Conservation (phyloP, 2,329 filamentous ascomycete species). For the Byssochlamys sp. region DNA sequence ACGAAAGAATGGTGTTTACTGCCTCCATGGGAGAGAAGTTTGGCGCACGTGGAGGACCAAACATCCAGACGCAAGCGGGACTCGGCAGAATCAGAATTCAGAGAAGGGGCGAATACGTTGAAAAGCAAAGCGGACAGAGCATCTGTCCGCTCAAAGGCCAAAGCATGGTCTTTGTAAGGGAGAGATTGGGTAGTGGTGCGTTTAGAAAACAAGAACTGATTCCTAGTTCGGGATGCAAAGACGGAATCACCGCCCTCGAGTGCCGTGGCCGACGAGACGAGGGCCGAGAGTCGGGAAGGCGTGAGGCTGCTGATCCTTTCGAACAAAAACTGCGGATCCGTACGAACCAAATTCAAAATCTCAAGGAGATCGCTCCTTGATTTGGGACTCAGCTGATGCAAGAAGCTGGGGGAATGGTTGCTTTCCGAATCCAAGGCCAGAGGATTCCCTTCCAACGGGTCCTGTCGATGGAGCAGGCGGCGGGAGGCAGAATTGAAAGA, state of each 20-base stretch:
- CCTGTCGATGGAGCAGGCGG: constrained; percentile 24
- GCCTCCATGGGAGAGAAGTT: constrained; percentile 67
- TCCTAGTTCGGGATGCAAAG: constrained; percentile 49
- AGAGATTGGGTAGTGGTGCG: constrained; percentile 40
- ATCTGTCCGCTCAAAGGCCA: constrained; percentile 83
- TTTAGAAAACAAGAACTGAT: constrained; percentile 39
- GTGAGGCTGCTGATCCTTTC: constrained; percentile 68
- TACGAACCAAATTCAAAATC: constrained; percentile 72
- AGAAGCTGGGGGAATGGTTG: constrained; percentile 28
- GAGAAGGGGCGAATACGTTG: constrained; percentile 79
- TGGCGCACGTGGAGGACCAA: constrained; percentile 81
- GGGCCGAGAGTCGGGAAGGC: constrained; percentile 62
- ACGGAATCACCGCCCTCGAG: constrained; percentile 77
- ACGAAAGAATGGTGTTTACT: constrained; percentile 70
- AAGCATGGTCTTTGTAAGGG: constrained; percentile 67
- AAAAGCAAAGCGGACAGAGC: constrained; percentile 75
- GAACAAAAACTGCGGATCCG: constrained; percentile 79
- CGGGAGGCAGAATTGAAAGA: constrained; percentile 27
- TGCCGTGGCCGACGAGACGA: constrained; percentile 69
- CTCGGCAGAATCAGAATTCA: constrained; percentile 71
- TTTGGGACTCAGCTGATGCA: constrained; percentile 61
- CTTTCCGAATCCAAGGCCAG: constrained; percentile 29
- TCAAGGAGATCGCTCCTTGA: constrained; percentile 66
- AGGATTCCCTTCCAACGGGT: constrained; percentile 21
- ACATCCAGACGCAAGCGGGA: constrained; percentile 69